Conservation (phyloP, 2,329 filamentous ascomycete genomes). For the Cladosporium phlei region DNA sequence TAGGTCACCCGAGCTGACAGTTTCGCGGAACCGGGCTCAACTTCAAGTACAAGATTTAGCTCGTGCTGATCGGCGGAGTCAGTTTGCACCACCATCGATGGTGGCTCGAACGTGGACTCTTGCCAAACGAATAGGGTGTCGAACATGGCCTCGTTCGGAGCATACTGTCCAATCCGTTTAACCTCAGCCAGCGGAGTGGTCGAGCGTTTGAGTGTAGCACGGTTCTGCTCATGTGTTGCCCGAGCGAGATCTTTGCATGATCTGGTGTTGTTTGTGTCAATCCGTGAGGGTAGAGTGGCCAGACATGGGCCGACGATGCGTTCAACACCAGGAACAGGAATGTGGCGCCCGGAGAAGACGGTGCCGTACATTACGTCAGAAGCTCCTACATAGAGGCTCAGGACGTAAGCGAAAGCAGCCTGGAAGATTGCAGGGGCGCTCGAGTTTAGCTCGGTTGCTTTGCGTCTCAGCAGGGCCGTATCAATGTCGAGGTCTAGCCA, state of each 20-base stretch:
- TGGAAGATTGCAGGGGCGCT: slow-evolving; percentile 73
- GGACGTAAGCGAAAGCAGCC: slow-evolving; percentile 61
- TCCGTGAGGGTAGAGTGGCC: slow-evolving; percentile 66
- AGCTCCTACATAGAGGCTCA: slow-evolving; percentile 59
- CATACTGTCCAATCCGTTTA: slow-evolving; percentile 54
- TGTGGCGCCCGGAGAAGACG: slow-evolving; percentile 74
- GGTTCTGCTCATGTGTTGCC: slow-evolving; percentile 61
- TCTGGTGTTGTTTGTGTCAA: slow-evolving; percentile 43
- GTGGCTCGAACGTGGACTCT: slow-evolving; percentile 54
- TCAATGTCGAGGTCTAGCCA: slow-evolving; percentile 20
- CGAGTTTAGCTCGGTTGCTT: slow-evolving; percentile 34
- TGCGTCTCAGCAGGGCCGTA: background rate
- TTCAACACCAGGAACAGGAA: slow-evolving; percentile 67
- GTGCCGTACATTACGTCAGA: slow-evolving; percentile 69
- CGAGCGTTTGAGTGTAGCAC: slow-evolving; percentile 60
- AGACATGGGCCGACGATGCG: slow-evolving; percentile 75
- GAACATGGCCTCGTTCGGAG: slow-evolving; percentile 58
- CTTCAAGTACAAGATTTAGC: slow-evolving; percentile 69
- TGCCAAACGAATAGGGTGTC: slow-evolving; percentile 82
- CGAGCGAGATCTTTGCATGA: slow-evolving; percentile 58
- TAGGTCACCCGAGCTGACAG: slow-evolving; percentile 53
- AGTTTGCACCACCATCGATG: slow-evolving; percentile 47
- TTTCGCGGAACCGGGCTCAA: slow-evolving; percentile 57
- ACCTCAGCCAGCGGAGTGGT: slow-evolving; percentile 65
- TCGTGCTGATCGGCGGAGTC: slow-evolving; percentile 68